phyloP scores from a whole-genome alignment of 208 protist species.

The Hexamita inflata region DNA sequence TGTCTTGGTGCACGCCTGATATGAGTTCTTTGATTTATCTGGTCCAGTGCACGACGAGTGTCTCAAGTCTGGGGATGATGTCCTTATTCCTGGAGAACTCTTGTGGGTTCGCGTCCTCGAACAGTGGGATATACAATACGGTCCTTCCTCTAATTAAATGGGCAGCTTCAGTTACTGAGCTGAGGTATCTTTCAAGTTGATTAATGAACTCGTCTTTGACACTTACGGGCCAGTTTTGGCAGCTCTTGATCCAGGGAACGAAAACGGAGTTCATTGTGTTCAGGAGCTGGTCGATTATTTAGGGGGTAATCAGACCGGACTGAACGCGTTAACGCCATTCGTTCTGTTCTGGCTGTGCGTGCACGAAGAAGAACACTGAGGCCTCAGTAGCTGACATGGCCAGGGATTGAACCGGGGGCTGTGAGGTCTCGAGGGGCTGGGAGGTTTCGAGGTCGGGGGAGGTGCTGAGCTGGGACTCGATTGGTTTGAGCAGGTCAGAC shows the following conservation, averaged over 20 bases:
- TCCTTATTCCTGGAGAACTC: constrained; percentile 8
- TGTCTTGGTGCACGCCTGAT: not conserved
- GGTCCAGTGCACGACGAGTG: constrained; percentile 24
- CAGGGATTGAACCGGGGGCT: too few species aligned
- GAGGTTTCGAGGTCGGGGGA: too few species aligned
- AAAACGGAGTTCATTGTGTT: constrained; percentile 9
- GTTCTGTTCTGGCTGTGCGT: not conserved
- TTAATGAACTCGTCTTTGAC: constrained; percentile 18
- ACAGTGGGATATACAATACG: constrained; percentile 15
- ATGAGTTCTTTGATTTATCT: constrained; percentile 21
- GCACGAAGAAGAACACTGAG: constrained; percentile 19
- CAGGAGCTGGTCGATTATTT: not conserved
- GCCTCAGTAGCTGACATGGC: too few species aligned
- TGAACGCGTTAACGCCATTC: constrained; percentile 3
- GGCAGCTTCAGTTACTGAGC: constrained; percentile 4
- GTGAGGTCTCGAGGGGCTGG: too few species aligned
- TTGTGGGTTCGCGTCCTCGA: constrained; percentile 6
- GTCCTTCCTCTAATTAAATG: not conserved
- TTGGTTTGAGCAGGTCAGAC: too few species aligned
- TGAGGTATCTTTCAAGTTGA: constrained; percentile 7
- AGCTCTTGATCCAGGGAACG: not conserved
- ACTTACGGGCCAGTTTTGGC: not conserved
- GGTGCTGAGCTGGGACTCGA: too few species aligned
- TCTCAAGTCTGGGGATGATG: not conserved
- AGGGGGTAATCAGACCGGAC: not conserved